Evolutionary conservation across 441 rosid genomes (phyloP), one percentile per base, ranked within the genome.

Genomic region (Theobroma grandiflorum): DNA sequence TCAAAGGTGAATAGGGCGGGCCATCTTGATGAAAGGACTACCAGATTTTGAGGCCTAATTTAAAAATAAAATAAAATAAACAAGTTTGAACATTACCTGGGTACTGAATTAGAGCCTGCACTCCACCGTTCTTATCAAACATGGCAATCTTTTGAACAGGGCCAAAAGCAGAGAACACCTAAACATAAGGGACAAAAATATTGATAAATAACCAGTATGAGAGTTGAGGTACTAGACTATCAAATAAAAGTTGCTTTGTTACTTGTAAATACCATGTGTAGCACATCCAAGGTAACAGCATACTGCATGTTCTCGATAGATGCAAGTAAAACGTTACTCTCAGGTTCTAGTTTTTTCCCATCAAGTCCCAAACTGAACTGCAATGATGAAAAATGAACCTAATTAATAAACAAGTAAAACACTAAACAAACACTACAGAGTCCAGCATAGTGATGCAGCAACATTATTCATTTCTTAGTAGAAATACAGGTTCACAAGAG

Each of bases 291-390:
- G 67, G 99, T 93, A 82, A 97, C 98, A 76, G 96, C 98, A 86
- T 97, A 97, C 81, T 95, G 99, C 99, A 97, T 97, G 86, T 97
- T 97, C 89, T 97, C 99, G 47, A 97, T 97, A 38, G 99, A 97
- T 83, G 99, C 99, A 18, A 93, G 99, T 83, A 95, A 99, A 71
- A 97, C 99, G 42, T 97, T 95, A 81, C 99, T 94, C 89, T 97
- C 99, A 59, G 98, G 97, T 83, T 97, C 99, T 76, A 95, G 87
- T 83, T 93, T 97, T 85, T 89, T 94, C 47, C 99, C 99, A 88
- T 97, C 99, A 82, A 91, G 64, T 81, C 98, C 98, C 81, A 94
- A 86, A 74, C 42, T 81, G 71, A 92, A 63, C 99, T 97, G 89
- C 79, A 83, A 83, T 22, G 77, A 59, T 50, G n/a, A 82, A 20